Conservation (phyloP, 768 basidiomycete species). For the Sistotremastrum suecicum region DNA sequence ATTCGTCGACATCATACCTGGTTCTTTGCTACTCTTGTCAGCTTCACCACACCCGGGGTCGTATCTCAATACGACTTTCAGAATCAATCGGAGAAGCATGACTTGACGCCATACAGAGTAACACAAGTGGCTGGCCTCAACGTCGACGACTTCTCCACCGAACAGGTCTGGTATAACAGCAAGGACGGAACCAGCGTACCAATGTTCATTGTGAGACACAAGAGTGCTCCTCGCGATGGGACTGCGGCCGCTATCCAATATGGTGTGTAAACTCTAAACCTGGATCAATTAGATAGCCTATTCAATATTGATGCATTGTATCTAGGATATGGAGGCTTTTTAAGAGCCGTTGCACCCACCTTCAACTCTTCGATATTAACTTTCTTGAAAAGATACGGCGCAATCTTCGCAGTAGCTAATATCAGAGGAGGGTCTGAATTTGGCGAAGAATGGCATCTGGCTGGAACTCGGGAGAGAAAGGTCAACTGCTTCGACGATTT, state of each 20-base stretch:
- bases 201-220: slow-evolving; percentile 76
- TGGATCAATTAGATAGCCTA: not conserved
- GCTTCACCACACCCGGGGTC: slow-evolving; percentile 62
- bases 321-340: slow-evolving; percentile 72
- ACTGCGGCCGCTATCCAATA: slow-evolving; percentile 69
- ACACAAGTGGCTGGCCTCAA: slow-evolving; percentile 46
- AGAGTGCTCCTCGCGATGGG: slow-evolving; percentile 54
- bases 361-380: slow-evolving; percentile 63
- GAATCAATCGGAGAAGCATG: slow-evolving; percentile 23
- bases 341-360: slow-evolving; percentile 52
- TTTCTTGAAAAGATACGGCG: slow-evolving; percentile 57
- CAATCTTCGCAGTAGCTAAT: slow-evolving; percentile 43
- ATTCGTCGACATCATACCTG: slow-evolving; percentile 34
- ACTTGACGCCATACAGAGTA: slow-evolving; percentile 44
- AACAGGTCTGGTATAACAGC: slow-evolving; percentile 69
- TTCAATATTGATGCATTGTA: not conserved
- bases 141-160: slow-evolving; percentile 52
- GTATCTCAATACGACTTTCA: slow-evolving; percentile 49
- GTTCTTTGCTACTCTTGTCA: slow-evolving; percentile 49
- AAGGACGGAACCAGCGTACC: slow-evolving; percentile 73
- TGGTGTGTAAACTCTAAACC: slow-evolving; percentile 24
- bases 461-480: slow-evolving; percentile 57
- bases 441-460: slow-evolving; percentile 75
- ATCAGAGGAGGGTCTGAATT: slow-evolving; percentile 67
- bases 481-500: slow-evolving; percentile 73